Conservation (phyloP, 23 red algal genomes). For the Gracilaria caudata region DNA sequence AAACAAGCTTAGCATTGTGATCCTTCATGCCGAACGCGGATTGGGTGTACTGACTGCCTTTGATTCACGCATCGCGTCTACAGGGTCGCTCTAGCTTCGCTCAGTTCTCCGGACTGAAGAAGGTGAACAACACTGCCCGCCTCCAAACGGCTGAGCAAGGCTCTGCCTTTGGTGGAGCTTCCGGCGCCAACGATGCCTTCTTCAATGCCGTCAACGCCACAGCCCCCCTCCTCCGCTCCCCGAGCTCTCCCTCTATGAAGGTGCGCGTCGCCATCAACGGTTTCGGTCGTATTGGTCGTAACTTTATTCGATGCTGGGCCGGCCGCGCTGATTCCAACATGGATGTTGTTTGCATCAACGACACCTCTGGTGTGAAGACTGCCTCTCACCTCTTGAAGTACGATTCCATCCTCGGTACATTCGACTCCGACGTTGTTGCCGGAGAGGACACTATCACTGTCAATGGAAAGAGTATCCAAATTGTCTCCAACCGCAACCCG, state of each 20-base stretch:
- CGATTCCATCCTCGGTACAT: slow-evolving; percentile 94
- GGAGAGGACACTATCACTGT: slow-evolving; percentile 84
- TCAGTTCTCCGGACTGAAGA: slow-evolving; percentile 73
- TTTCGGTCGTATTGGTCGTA: slow-evolving; percentile 98
- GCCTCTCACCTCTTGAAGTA: slow-evolving; percentile 98
- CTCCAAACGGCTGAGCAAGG: slow-evolving; percentile 65
- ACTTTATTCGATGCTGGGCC: slow-evolving; percentile 89
- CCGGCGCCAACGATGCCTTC: slow-evolving; percentile 76
- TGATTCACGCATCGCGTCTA: neutral
- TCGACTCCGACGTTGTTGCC: slow-evolving; percentile 74
- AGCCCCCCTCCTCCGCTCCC: neutral
- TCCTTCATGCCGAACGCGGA: neutral
- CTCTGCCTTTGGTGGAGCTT: slow-evolving; percentile 45
- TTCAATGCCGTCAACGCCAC: slow-evolving; percentile 48
- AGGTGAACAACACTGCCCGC: slow-evolving; percentile 47
- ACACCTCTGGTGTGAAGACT: slow-evolving; percentile 95
- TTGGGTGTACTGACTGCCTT: neutral
- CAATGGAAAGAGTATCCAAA: slow-evolving; percentile 84
- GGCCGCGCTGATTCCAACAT: slow-evolving; percentile 75
- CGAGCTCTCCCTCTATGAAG: slow-evolving; percentile 72
- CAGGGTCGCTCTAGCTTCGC: slow-evolving; percentile 75
- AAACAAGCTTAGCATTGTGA: neutral
- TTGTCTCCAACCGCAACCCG: slow-evolving; percentile 93
- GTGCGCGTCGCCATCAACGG: slow-evolving; percentile 91
- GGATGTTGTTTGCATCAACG: slow-evolving; percentile 95